Percentiles rank a stretch among this genome's conserved stretches.
Evolutionary conservation across 2,329 filamentous ascomycete genomes (phyloP).

Genomic region (Alternaria viburni): DNA sequence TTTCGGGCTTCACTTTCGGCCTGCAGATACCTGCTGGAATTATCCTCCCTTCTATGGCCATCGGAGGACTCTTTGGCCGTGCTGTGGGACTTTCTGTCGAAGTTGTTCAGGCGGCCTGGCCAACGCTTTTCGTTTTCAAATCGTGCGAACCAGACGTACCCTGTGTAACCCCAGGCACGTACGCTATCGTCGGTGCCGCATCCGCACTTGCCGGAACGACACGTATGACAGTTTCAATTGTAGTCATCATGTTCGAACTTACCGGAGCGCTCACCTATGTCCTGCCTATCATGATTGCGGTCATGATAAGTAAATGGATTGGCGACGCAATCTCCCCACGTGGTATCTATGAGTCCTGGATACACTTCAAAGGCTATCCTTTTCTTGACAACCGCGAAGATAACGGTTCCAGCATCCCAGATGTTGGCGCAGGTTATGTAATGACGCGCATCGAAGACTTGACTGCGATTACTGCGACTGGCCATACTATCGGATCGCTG

Average conservation of each 20-base stretch:
- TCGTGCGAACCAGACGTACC: conserved; percentile 84
- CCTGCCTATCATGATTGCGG: conserved; percentile 97
- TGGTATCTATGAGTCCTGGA: conserved; percentile 98
- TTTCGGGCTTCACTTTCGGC: conserved; percentile 89
- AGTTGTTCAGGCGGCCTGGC: conserved; percentile 81
- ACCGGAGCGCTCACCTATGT: conserved; percentile 96
- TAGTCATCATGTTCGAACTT: conserved; percentile 99
- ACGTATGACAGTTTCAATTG: conserved; percentile 95
- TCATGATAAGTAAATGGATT: conserved; percentile 98
- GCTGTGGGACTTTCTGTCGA: conserved; percentile 89
- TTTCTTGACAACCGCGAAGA: conserved; percentile 91
- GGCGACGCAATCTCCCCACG: conserved; percentile 91
- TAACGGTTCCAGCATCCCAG: conserved; percentile 67
- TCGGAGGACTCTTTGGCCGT: conserved; percentile 88
- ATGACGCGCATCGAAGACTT: conserved; percentile 95
- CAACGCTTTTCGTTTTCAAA: conserved; percentile 76
- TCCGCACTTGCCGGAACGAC: conserved; percentile 94
- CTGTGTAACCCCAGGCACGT: conserved; percentile 92
- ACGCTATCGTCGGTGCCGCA: conserved; percentile 94
- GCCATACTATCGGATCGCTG: conserved; percentile 83
- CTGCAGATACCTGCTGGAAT: conserved; percentile 94
- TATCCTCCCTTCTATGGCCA: conserved; percentile 93
- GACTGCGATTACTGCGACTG: conserved; percentile 82
- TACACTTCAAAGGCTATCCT: conserved; percentile 92
- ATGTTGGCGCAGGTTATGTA: conserved; percentile 83